Conservation (phyloP, 331 rosid genomes). For the Spiraea crenata region DNA sequence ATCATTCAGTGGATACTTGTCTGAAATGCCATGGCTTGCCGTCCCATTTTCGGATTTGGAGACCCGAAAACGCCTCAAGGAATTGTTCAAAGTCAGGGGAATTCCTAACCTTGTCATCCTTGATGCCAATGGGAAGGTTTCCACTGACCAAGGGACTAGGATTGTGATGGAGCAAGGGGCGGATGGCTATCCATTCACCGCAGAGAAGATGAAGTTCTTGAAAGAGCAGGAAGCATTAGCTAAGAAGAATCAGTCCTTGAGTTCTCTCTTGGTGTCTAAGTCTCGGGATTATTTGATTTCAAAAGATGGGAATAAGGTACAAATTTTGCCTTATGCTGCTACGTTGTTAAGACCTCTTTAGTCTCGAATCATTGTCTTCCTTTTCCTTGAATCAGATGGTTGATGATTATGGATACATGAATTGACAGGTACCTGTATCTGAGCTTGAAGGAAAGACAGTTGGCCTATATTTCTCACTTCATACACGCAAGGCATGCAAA, state of each 20-base stretch:
- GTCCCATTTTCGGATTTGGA: slow-evolving; percentile 38
- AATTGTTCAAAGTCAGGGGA: slow-evolving; percentile 42
- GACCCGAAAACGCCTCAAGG: slow-evolving; percentile 31
- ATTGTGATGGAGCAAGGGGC: slow-evolving; percentile 40
- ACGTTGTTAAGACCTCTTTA: background rate
- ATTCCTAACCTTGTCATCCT: slow-evolving; percentile 45
- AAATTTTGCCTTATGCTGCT: background rate
- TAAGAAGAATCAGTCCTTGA: slow-evolving; percentile 37
- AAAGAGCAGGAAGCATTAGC: slow-evolving; percentile 32
- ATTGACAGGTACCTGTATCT: slow-evolving; percentile 38
- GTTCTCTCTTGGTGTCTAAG: slow-evolving; percentile 42
- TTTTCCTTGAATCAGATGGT: background rate
- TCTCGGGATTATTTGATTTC: slow-evolving; percentile 42
- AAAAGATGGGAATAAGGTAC: slow-evolving; percentile 40
- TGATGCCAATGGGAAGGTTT: slow-evolving; percentile 35
- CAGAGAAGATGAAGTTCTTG: slow-evolving; percentile 30
- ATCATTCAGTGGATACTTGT: slow-evolving; percentile 36
- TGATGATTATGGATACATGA: slow-evolving; percentile 9
- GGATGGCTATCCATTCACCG: slow-evolving; percentile 44
- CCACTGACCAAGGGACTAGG: slow-evolving; percentile 26
- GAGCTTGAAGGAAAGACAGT: slow-evolving; percentile 55
- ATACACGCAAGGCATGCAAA: slow-evolving; percentile 11
- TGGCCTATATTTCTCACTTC: slow-evolving; percentile 40
- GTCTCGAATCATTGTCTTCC: background rate
- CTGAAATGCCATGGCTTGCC: slow-evolving; percentile 54